A percentile compares a stretch with the other conserved stretches of the same genome.
Conservation (phyloP, 768 basidiomycete genomes). For the Tylopilus sp. region DNA sequence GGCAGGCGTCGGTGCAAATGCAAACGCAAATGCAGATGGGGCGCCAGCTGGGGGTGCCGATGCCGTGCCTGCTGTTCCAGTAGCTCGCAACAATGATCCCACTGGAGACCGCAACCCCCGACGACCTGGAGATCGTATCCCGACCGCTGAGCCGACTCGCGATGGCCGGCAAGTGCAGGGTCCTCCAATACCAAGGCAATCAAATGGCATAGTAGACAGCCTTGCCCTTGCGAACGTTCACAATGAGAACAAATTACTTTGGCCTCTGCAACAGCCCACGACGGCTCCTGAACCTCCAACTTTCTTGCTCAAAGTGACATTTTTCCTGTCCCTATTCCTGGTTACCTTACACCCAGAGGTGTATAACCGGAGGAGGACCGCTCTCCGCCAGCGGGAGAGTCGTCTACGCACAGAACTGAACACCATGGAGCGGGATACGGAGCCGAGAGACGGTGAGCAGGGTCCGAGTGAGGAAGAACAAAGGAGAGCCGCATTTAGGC, state of each 20-base stretch:
- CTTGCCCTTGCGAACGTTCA: conserved; percentile 57
- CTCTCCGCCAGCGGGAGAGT: conserved; percentile 61
- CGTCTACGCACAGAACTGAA: conserved; percentile 64
- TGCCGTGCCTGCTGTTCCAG: conserved; percentile 25
- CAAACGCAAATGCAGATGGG: conserved; percentile 18
- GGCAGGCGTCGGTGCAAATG: conserved; percentile 22
- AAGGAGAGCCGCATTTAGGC: conserved; percentile 30
- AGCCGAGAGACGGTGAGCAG: conserved; percentile 29
- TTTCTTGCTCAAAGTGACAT: conserved; percentile 45
- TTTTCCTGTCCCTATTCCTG: conserved; percentile 55
- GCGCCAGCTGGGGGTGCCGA: conserved; percentile 17
- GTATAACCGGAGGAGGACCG: conserved; percentile 63
- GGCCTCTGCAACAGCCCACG: conserved; percentile 25
- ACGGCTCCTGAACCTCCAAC: conserved; percentile 39
- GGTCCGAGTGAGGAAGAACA: conserved; percentile 32
- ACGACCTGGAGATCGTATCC: conserved; percentile 13
- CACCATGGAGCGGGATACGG: conserved; percentile 26
- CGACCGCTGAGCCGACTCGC: conserved; percentile 15
- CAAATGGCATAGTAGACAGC: conserved; percentile 41
- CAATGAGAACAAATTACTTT: conserved; percentile 51
- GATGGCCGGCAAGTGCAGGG: conserved; percentile 23
- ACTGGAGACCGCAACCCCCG: conserved; percentile 15
- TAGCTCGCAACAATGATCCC: conserved; percentile 13
- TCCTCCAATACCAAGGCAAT: conserved; percentile 29
- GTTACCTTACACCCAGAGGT: conserved; percentile 70